These are phyloP conservation scores for Arabis hirsuta DNA, from an alignment of 345 rosid species.

Conservation along the genomic window DNA sequence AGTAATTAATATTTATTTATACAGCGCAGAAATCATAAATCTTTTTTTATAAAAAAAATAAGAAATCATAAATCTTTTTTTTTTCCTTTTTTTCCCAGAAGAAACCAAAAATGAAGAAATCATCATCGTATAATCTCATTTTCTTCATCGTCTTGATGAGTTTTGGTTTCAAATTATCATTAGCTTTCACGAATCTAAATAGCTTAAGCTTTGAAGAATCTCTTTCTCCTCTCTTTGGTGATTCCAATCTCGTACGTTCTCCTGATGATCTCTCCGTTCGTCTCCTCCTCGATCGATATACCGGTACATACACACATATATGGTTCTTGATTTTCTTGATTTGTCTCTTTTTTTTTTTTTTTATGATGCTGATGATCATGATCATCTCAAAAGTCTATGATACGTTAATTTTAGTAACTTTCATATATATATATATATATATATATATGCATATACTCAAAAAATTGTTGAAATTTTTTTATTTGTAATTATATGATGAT, in stretches of 20 bases:
- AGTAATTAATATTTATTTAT: conserved; percentile 4
- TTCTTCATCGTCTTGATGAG: conserved; percentile 16
- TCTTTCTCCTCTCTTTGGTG: conserved; percentile 83
- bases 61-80: conserved; percentile 2
- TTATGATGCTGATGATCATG: neutral
- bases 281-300: conserved; percentile 79
- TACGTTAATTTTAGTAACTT: too few relatives aligned
- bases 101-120: conserved; percentile 8
- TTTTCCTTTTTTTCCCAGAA: neutral
- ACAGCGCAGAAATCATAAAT: conserved; percentile 17
- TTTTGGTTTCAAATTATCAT: conserved; percentile 30
- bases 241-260: conserved; percentile 75
- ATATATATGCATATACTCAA: too few relatives aligned
- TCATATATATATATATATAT: too few relatives aligned
- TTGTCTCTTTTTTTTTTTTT: too few relatives aligned
- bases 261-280: conserved; percentile 75
- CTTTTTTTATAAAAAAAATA: too few relatives aligned
- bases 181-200: conserved; percentile 58
- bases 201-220: conserved; percentile 78
- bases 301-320: conserved; percentile 52
- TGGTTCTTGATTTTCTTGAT: too few relatives aligned
- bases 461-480: too few relatives aligned
- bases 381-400: neutral
- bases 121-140: conserved; percentile 10
- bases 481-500: neutral